These are phyloP conservation scores for Fusarium dlaminii DNA, from an alignment of 2,329 filamentous ascomycete genomes.

Conservation along the genomic window DNA sequence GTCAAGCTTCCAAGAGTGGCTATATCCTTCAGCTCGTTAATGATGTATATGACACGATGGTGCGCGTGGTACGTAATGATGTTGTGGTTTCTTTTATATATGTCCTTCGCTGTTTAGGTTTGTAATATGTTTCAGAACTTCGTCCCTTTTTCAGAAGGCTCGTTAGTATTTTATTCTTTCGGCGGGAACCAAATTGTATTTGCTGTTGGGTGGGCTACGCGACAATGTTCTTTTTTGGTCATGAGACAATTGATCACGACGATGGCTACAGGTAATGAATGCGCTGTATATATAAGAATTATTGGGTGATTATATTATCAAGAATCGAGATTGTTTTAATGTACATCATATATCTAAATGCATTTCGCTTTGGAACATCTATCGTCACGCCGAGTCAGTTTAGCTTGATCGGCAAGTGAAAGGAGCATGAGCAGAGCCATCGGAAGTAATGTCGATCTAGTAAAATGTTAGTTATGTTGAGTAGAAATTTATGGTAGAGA, in stretches of 20 bases:
- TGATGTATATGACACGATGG: not conserved
- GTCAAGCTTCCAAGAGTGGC: constrained; percentile 32
- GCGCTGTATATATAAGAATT: too few relatives aligned
- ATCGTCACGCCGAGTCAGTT: not conserved
- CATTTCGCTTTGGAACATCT: constrained; percentile 3
- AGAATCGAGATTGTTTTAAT: not conserved
- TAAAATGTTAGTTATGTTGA: not conserved
- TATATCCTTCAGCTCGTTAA: constrained; percentile 34
- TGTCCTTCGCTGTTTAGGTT: not conserved
- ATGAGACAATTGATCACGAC: not conserved
- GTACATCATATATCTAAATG: constrained; percentile 1
- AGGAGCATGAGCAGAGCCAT: constrained; percentile 36
- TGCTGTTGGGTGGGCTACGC: not conserved
- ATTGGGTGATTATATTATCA: not conserved
- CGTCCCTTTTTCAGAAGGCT: too few relatives aligned
- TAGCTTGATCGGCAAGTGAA: constrained; percentile 29
- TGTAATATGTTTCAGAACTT: too few relatives aligned
- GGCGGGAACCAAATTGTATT: not conserved
- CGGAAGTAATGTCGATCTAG: constrained; percentile 26
- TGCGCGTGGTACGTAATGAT: too few relatives aligned
- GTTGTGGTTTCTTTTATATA: rapidly evolving
- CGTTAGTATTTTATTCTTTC: not conserved
- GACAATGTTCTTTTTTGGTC: not conserved
- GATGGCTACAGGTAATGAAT: not conserved
- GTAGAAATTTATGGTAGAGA: rapidly evolving